Conservation (phyloP, 2,329 filamentous ascomycete genomes). For the Clonostachys sp. region DNA sequence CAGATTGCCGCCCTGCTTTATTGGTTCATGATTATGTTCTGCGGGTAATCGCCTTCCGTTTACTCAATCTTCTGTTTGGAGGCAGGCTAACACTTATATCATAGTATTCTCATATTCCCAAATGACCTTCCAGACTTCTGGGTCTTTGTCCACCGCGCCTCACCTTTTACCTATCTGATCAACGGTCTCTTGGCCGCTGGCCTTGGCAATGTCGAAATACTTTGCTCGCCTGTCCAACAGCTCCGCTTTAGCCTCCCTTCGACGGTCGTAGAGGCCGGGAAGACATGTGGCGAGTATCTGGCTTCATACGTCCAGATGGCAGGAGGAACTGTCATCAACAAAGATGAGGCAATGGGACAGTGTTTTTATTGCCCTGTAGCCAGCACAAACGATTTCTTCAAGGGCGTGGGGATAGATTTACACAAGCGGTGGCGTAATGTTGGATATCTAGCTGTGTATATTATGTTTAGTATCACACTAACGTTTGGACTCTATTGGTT, state of each 20-base stretch:
- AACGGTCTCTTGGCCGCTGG: slow-evolving; percentile 66
- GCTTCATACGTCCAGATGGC: too few relatives aligned
- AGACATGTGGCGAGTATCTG: slow-evolving; percentile 55
- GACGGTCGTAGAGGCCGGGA: slow-evolving; percentile 12
- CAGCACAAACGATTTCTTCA: too few relatives aligned
- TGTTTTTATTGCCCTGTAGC: too few relatives aligned
- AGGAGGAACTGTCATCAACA: too few relatives aligned
- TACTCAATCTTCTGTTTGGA: slow-evolving; percentile 53
- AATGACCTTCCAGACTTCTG: slow-evolving; percentile 63
- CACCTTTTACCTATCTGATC: slow-evolving; percentile 66
- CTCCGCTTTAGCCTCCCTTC: slow-evolving; percentile 54
- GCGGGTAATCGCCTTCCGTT: slow-evolving; percentile 46
- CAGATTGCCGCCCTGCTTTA: slow-evolving; percentile 55
- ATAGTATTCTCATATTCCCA: slow-evolving; percentile 48
- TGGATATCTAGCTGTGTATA: too few relatives aligned
- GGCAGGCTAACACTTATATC: slow-evolving; percentile 42
- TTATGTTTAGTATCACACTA: too few relatives aligned
- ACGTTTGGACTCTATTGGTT: too few relatives aligned
- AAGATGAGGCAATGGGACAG: too few relatives aligned
- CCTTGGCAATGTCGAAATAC: slow-evolving; percentile 42
- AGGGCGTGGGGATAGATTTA: too few relatives aligned
- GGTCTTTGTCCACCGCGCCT: slow-evolving; percentile 69
- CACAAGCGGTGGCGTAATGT: too few relatives aligned
- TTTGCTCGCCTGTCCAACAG: slow-evolving; percentile 61
- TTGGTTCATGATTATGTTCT: neutral